Evolutionary conservation across 169 alveolate genomes (phyloP).

Genomic region (Sarcocystis neurona): DNA sequence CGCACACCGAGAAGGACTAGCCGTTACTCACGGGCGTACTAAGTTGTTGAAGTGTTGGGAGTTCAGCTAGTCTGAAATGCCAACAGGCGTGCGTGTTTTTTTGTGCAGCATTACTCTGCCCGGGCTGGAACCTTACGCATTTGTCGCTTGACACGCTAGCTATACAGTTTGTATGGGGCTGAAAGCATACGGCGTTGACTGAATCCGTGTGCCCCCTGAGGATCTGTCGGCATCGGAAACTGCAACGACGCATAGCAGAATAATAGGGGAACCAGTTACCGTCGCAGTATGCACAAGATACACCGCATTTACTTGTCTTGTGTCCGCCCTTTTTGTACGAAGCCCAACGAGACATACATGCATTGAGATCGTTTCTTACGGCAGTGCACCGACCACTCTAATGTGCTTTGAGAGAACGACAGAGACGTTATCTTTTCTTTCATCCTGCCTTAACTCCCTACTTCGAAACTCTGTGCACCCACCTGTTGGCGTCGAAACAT

Average conservation of each 20-base stretch:
- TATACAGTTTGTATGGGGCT: slow-evolving; percentile 84
- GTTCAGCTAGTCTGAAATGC: not conserved
- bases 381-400: not conserved
- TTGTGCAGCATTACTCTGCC: not conserved
- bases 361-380: not conserved
- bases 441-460: not conserved
- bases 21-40: not conserved
- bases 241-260: not conserved
- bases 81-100: not conserved
- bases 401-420: not conserved
- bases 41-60: not conserved
- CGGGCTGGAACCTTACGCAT: slow-evolving; percentile 64
- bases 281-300: not conserved
- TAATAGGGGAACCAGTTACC: too few relatives aligned
- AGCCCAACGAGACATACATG: not conserved
- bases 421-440: not conserved
- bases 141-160: slow-evolving; percentile 87
- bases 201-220: slow-evolving; percentile 93
- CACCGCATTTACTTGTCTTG: not conserved
- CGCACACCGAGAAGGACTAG: not conserved
- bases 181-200: slow-evolving; percentile 86
- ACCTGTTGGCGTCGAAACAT: slow-evolving; percentile 84
- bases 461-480: slow-evolving; percentile 3
- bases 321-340: not conserved
- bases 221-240: slow-evolving; percentile 85